Percentiles rank a stretch among this genome's conserved stretches.
Evolutionary conservation across 441 rosid genomes (phyloP).

Genomic region (Sinapis alba): DNA sequence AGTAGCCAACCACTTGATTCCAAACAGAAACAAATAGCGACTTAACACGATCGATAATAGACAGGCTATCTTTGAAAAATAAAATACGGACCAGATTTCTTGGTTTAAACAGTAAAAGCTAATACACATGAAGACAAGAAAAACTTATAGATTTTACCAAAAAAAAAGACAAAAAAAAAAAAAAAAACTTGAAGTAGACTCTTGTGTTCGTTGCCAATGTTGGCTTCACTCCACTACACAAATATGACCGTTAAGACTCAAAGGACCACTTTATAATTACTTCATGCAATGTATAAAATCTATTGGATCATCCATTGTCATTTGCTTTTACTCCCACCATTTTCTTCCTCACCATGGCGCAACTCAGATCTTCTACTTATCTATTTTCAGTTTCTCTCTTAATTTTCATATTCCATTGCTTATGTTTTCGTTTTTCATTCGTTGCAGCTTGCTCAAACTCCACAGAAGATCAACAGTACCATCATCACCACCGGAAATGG

Average conservation of each 20-base stretch:
- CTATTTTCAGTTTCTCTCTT: slow-evolving; percentile 31
- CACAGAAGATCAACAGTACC: slow-evolving; percentile 38
- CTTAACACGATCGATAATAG: slow-evolving; percentile 21
- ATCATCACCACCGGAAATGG: slow-evolving; percentile 60
- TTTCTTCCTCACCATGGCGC: slow-evolving; percentile 31
- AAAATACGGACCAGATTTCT: neutral
- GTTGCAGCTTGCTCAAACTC: slow-evolving; percentile 44
- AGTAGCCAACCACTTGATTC: slow-evolving; percentile 27
- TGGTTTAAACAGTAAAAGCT: slow-evolving; percentile 24
- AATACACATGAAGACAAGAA: slow-evolving; percentile 14
- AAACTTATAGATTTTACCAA: neutral
- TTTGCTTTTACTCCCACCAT: slow-evolving; percentile 23
- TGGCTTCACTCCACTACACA: slow-evolving; percentile 22
- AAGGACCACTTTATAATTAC: slow-evolving; percentile 25
- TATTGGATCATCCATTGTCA: neutral
- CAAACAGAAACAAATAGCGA: slow-evolving; percentile 17
- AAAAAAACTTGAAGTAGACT: neutral
- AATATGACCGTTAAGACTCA: slow-evolving; percentile 65
- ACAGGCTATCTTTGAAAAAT: slow-evolving; percentile 6
- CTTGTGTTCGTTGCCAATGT: slow-evolving; percentile 19
- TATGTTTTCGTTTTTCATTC: slow-evolving; percentile 44
- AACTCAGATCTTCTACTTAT: slow-evolving; percentile 44
- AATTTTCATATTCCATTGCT: slow-evolving; percentile 18
- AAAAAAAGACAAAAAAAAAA: neutral
- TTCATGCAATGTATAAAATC: slow-evolving; percentile 13